Evolutionary conservation across 2,329 filamentous ascomycete genomes (phyloP).

Genomic region (Penicillium sp.): DNA sequence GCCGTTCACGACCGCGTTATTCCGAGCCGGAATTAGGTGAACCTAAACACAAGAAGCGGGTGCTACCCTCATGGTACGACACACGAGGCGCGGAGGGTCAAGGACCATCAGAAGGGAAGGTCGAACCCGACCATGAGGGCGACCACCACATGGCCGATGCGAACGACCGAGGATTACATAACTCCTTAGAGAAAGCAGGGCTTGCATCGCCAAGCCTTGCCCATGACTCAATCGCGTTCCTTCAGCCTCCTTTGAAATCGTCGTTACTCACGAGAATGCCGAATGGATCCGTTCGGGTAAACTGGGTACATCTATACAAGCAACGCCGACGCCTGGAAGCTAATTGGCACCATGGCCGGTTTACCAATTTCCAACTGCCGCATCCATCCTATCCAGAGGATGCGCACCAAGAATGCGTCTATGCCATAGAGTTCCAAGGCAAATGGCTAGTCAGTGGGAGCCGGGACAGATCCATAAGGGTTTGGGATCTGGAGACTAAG

Average conservation of each 20-base stretch:
- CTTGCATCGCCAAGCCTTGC: slow-evolving; percentile 14
- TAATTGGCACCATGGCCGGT: slow-evolving; percentile 87
- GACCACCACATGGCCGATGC: slow-evolving; percentile 52
- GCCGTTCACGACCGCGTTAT: slow-evolving; percentile 52
- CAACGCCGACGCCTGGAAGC: slow-evolving; percentile 82
- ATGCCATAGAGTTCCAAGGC: slow-evolving; percentile 85
- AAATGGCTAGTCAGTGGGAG: slow-evolving; percentile 92
- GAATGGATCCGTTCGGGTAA: slow-evolving; percentile 61
- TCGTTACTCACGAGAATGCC: slow-evolving; percentile 38
- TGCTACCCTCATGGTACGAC: slow-evolving; percentile 50
- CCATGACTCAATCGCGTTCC: slow-evolving; percentile 16
- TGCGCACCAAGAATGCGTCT: slow-evolving; percentile 89
- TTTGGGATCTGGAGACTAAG: slow-evolving; percentile 86
- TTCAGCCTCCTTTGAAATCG: slow-evolving; percentile 33
- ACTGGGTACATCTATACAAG: slow-evolving; percentile 92
- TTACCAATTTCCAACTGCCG: slow-evolving; percentile 84
- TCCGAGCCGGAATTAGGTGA: slow-evolving; percentile 54
- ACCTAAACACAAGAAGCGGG: slow-evolving; percentile 58
- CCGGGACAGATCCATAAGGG: slow-evolving; percentile 80
- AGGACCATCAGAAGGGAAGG: slow-evolving; percentile 3
- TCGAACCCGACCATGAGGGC: slow-evolving; percentile 40
- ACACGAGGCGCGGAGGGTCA: slow-evolving; percentile 36
- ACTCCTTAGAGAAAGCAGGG: slow-evolving; percentile 20
- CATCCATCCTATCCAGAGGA: slow-evolving; percentile 79
- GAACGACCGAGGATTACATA: slow-evolving; percentile 26